These are phyloP conservation scores for Glaciozyma antarctica DNA, from an alignment of 768 basidiomycete species.

Conservation along the genomic window DNA sequence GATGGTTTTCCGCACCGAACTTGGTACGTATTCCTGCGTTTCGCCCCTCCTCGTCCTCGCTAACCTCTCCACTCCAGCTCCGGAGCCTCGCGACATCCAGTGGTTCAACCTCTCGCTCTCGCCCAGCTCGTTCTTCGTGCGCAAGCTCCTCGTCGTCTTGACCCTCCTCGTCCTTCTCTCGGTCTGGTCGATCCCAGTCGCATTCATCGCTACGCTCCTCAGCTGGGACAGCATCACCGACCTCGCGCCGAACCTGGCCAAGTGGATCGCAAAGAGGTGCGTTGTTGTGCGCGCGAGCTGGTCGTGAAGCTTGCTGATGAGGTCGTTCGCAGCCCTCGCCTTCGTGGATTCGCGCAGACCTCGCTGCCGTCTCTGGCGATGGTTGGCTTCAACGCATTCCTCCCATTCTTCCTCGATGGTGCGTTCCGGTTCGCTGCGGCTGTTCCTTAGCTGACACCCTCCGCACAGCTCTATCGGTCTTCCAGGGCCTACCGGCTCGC, in stretches of 20 bases:
- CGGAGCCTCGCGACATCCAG: conserved; percentile 89
- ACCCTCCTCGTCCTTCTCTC: conserved; percentile 67
- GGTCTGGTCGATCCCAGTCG: conserved; percentile 87
- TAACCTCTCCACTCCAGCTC: conserved; percentile 48
- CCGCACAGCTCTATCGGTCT: conserved; percentile 59
- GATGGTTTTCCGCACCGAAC: conserved; percentile 31
- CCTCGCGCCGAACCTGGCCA: conserved; percentile 73
- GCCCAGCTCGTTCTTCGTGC: conserved; percentile 49
- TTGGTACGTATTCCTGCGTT: conserved; percentile 13
- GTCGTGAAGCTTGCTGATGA: neutral
- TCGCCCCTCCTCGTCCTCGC: neutral
- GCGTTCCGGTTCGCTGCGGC: neutral
- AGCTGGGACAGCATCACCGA: conserved; percentile 92
- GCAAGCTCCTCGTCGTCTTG: conserved; percentile 61
- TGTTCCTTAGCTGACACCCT: neutral
- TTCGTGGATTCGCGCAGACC: conserved; percentile 85
- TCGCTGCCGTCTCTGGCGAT: conserved; percentile 84
- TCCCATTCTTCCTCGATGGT: conserved; percentile 88
- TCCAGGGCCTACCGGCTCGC: conserved; percentile 80
- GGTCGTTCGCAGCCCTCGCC: conserved; percentile 20
- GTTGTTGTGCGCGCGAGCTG: neutral
- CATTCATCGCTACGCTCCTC: conserved; percentile 71
- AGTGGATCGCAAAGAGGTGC: conserved; percentile 67
- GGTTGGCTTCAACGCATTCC: conserved; percentile 74
- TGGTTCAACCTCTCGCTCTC: conserved; percentile 82